These are phyloP conservation scores for Xylariomycetidae sp. DNA, from an alignment of 2,329 filamentous ascomycete species.

Conservation along the genomic window DNA sequence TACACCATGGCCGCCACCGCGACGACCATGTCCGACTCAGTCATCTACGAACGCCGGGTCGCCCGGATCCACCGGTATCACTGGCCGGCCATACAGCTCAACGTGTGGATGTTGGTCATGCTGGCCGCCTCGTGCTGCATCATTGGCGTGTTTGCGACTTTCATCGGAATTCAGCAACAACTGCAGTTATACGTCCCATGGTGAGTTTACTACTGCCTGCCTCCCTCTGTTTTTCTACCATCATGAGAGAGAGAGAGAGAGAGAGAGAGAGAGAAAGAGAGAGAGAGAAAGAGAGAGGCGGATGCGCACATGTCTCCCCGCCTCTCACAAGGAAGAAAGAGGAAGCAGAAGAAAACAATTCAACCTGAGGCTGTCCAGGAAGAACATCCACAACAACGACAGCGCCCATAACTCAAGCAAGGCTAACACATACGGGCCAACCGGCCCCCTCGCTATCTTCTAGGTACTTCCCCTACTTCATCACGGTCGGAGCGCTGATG, in stretches of 20 bases:
- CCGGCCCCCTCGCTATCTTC: too few relatives aligned
- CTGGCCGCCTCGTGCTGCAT: slow-evolving; percentile 53
- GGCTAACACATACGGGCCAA: too few relatives aligned
- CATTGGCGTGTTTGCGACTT: slow-evolving; percentile 57
- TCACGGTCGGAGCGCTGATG: slow-evolving; percentile 54
- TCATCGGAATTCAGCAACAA: slow-evolving; percentile 54
- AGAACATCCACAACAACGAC: too few relatives aligned
- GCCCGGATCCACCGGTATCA: slow-evolving; percentile 56
- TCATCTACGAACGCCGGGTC: slow-evolving; percentile 39
- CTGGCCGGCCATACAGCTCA: slow-evolving; percentile 64
- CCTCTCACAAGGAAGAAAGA: too few relatives aligned
- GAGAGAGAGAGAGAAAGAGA: too few relatives aligned
- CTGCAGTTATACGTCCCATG: slow-evolving; percentile 54
- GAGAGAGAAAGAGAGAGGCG: too few relatives aligned
- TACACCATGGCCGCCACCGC: slow-evolving; percentile 30
- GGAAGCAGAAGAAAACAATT: too few relatives aligned
- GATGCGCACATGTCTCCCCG: too few relatives aligned
- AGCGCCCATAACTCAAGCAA: too few relatives aligned
- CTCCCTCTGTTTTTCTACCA: neutral
- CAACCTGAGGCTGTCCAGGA: too few relatives aligned
- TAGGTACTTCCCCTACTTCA: slow-evolving; percentile 67
- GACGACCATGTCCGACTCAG: slow-evolving; percentile 34
- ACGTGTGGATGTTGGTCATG: slow-evolving; percentile 65
- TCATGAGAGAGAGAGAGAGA: too few relatives aligned
- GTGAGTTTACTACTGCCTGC: slow-evolving; percentile 34